phyloP scores from a whole-genome alignment of 202 grass and related monocot species.

The Setaria viridis region DNA sequence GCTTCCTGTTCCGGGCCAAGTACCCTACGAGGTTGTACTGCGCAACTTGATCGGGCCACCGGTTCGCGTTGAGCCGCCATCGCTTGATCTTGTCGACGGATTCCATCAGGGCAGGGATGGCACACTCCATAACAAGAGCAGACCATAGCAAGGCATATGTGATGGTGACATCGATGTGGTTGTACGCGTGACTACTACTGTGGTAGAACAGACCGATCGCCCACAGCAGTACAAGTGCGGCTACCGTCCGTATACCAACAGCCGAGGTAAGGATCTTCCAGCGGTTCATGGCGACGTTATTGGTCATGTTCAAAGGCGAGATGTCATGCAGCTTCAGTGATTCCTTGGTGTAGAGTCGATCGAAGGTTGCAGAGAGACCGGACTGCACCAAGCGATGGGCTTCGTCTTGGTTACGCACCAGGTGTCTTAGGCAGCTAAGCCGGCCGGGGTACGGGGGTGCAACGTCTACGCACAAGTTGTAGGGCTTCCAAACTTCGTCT shows the following conservation, averaged over 20 bases:
- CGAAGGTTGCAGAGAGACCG: background rate
- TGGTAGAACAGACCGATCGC: too few relatives aligned
- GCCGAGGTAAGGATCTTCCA: too few relatives aligned
- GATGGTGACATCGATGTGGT: background rate
- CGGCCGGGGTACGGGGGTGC: background rate
- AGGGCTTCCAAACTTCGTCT: background rate
- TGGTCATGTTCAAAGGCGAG: too few relatives aligned
- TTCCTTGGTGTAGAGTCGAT: background rate
- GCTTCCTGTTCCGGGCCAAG: background rate
- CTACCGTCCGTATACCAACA: background rate
- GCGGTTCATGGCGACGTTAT: too few relatives aligned
- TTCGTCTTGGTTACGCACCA: background rate
- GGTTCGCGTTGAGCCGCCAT: too few relatives aligned
- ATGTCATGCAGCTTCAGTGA: background rate
- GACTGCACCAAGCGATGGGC: too few relatives aligned
- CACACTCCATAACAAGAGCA: background rate
- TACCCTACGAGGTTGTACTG: constrained; percentile 16
- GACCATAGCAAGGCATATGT: background rate
- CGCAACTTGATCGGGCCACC: background rate
- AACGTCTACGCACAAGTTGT: background rate
- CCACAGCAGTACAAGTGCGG: background rate
- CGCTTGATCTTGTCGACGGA: too few relatives aligned
- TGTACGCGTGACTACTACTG: too few relatives aligned
- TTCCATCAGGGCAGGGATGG: too few relatives aligned
- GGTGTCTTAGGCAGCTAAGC: background rate